Conservation (phyloP, 2,329 filamentous ascomycete genomes). For the Arthrobotrys entomopaga region DNA sequence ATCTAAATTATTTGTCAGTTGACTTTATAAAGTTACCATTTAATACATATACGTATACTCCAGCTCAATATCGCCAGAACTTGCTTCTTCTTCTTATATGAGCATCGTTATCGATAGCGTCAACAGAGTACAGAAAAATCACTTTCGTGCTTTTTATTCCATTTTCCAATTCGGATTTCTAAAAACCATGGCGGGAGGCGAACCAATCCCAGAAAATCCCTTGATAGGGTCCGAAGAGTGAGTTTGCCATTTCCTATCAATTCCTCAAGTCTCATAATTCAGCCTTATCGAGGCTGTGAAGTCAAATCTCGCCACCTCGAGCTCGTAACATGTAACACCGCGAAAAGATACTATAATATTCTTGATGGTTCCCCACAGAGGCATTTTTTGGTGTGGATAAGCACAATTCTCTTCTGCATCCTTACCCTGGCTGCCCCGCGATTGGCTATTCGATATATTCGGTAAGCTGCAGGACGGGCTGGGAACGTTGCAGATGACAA, state of each 20-base stretch:
- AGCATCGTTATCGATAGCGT: background rate
- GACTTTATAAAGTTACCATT: background rate
- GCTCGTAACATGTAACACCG: background rate
- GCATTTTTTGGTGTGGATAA: constrained; percentile 23
- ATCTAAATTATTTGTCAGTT: constrained; percentile 9
- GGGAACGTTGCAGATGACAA: constrained; percentile 28
- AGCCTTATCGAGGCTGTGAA: constrained; percentile 24
- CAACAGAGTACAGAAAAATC: background rate
- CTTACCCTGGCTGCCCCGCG: background rate
- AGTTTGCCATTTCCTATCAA: constrained; percentile 16
- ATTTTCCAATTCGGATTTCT: constrained; percentile 17
- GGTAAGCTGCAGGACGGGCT: constrained; percentile 36
- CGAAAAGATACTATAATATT: background rate
- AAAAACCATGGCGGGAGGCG: constrained; percentile 40
- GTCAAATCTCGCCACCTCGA: background rate
- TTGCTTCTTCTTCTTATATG: constrained; percentile 3
- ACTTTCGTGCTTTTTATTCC: constrained; percentile 21
- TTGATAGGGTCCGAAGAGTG: constrained; percentile 41
- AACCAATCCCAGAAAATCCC: constrained; percentile 51
- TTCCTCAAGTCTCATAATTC: constrained; percentile 1
- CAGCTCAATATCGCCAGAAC: no score
- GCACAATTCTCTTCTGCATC: constrained; percentile 31
- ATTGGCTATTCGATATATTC: constrained; percentile 34
- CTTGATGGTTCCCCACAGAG: constrained; percentile 6
- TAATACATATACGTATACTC: no score